These are phyloP conservation scores for Sphaerulina populicola DNA, from an alignment of 2,329 filamentous ascomycete genomes.

Conservation along the genomic window DNA sequence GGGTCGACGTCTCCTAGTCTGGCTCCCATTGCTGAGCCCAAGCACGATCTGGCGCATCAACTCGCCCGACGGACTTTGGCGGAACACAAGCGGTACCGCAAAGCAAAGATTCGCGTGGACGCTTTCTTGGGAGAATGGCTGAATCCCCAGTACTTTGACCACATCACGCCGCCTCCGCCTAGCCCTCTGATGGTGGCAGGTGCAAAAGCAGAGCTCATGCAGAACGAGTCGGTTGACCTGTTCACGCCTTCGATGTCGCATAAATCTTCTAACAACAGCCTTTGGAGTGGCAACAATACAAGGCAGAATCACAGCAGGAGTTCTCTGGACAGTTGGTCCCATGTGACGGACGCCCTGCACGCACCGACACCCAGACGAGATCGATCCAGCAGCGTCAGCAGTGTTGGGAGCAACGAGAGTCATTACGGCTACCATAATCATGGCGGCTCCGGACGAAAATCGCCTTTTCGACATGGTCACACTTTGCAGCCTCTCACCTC, in stretches of 20 bases:
- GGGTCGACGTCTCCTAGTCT: conserved; percentile 23
- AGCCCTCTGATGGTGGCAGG: conserved; percentile 79
- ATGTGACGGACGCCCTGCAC: conserved; percentile 24
- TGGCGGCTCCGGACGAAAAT: conserved; percentile 22
- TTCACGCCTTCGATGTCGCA: conserved; percentile 35
- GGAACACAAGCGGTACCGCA: conserved; percentile 35
- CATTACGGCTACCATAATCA: conserved; percentile 7
- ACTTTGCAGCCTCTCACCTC: conserved; percentile 24
- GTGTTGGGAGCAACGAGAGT: conserved; percentile 28
- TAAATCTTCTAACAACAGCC: conserved; percentile 28
- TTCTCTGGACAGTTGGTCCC: conserved; percentile 26
- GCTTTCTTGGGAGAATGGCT: conserved; percentile 95
- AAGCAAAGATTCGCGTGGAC: conserved; percentile 68
- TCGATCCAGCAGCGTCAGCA: conserved; percentile 43
- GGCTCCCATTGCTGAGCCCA: conserved; percentile 33
- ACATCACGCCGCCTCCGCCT: conserved; percentile 79
- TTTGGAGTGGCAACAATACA: conserved; percentile 43
- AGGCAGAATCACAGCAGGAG: conserved; percentile 16
- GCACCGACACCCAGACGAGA: conserved; percentile 37
- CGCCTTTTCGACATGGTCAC: conserved; percentile 24
- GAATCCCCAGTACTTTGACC: conserved; percentile 83
- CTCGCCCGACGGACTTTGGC: conserved; percentile 30
- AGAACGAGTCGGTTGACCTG: conserved; percentile 56
- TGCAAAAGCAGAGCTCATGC: conserved; percentile 78
- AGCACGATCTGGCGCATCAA: conserved; percentile 34